Evolutionary conservation across 1,139 yeast genomes (phyloP), one percentile per base, ranked within the genome.

Genomic region (Yamadazyma mexicana): DNA sequence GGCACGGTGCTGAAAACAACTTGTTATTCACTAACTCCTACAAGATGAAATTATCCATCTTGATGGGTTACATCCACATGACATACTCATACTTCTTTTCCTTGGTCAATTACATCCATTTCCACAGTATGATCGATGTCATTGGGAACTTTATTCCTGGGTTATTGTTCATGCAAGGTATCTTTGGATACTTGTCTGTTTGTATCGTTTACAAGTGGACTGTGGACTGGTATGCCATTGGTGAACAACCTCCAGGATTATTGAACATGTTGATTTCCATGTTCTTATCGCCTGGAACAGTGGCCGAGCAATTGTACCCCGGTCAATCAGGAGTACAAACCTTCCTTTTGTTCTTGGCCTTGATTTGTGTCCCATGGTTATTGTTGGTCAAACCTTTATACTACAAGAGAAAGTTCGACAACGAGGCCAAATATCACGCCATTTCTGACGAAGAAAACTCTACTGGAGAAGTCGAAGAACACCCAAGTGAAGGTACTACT

Each of bases 1-100:
- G 94, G 94, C 94, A 85, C 58, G 91, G 92, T 16, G 69, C 92
- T 32, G 94, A 85, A 52, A 85, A 85, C 59, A 80, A 81, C 7
- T 69, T 85, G 48, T 65, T 85, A 43, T 85, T 85, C 60, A 73
- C 88, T 23, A 85, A 85, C 61, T 85, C 92, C 0, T 85, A 83
- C 62, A 85, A 85, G 64, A 85, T 85, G 94, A 85, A 85, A 55
- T 67, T 85, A 45, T 84, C 92, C 2, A 81, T 85, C 43, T 71
- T 85, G 52, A 81, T 85, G 87, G 94, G 94, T 17, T 85, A 80
- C 59, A 61, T 73, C 37, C 94, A 85, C 60, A 85, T 85, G 94
- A 62, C 86, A 1, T 85, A 85, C 59, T 83, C 91, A 2, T 81
- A 73, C 60, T 56, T 75, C 54, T 84, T 85, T 52, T 83, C 92